Evolutionary conservation across 2,329 filamentous ascomycete species (phyloP).

Genomic region (Didymella arachidicola): DNA sequence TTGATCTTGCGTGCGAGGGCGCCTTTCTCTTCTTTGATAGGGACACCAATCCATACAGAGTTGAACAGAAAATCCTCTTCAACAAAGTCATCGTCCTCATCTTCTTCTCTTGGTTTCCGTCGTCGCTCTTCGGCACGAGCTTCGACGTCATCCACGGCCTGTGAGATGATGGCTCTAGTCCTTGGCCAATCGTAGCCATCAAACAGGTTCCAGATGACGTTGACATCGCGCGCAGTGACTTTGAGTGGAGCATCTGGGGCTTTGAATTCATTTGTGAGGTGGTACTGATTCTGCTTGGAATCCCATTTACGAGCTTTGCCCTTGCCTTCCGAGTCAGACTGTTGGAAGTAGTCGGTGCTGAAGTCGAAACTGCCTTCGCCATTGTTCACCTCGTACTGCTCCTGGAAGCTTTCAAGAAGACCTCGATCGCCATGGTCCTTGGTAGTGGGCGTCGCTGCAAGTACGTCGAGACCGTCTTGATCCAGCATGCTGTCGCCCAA

Average conservation of each 20-base stretch:
- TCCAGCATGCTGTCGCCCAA: constrained; percentile 54
- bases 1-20: constrained; percentile 87
- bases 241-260: constrained; percentile 74
- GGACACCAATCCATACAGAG: constrained; percentile 96
- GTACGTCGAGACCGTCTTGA: constrained; percentile 49
- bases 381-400: constrained; percentile 62
- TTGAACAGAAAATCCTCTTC: constrained; percentile 98
- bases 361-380: constrained; percentile 73
- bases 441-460: constrained; percentile 43
- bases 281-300: constrained; percentile 77
- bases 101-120: constrained; percentile 66
- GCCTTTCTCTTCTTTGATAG: constrained; percentile 81
- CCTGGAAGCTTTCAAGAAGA: constrained; percentile 61
- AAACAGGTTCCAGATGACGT: constrained; percentile 96
- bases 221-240: constrained; percentile 82
- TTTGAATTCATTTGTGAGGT: constrained; percentile 67
- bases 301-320: constrained; percentile 82
- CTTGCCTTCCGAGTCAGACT: constrained; percentile 65
- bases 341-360: constrained; percentile 77
- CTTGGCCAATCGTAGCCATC: constrained; percentile 96
- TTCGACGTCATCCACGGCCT: constrained; percentile 89
- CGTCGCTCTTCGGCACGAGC: constrained; percentile 78
- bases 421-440: constrained; percentile 47
- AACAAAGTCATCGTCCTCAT: constrained; percentile 67
- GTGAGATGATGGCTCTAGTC: constrained; percentile 84